Evolutionary conservation across 2,329 filamentous ascomycete species (phyloP).

Genomic region (Aspergillus tamarii): DNA sequence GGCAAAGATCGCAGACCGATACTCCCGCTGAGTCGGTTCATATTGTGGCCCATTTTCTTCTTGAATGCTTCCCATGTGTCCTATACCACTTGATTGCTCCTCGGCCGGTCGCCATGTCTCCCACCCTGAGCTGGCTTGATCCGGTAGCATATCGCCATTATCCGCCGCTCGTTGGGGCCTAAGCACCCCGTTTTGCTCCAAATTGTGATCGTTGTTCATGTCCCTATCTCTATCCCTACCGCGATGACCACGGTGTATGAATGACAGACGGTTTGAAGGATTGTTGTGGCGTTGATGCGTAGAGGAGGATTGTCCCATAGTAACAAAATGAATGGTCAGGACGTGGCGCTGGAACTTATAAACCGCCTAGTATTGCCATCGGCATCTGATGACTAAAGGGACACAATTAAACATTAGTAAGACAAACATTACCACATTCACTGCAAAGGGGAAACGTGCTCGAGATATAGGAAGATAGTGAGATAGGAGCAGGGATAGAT

Average conservation of each 20-base stretch:
- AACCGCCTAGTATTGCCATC: constrained; percentile 34
- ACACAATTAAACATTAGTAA: constrained; percentile 23
- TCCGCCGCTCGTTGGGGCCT: constrained; percentile 22
- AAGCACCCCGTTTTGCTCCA: constrained; percentile 31
- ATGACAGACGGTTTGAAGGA: constrained; percentile 25
- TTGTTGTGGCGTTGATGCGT: constrained; percentile 38
- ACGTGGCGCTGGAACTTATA: constrained; percentile 29
- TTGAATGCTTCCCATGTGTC: constrained; percentile 38
- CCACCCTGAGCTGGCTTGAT: constrained; percentile 13
- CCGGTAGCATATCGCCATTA: constrained; percentile 15
- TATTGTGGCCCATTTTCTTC: constrained; percentile 42
- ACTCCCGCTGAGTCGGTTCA: constrained; percentile 35
- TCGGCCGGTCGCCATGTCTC: constrained; percentile 27
- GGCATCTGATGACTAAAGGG: constrained; percentile 29
- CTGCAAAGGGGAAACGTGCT: background rate
- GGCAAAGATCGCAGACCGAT: constrained; percentile 35
- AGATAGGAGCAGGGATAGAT: background rate
- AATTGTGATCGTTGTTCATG: constrained; percentile 36
- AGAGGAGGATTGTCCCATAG: constrained; percentile 50
- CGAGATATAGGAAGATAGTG: background rate
- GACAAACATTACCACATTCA: constrained; percentile 9
- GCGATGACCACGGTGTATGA: constrained; percentile 25
- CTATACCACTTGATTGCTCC: constrained; percentile 17
- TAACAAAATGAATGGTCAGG: constrained; percentile 28
- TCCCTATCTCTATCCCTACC: constrained; percentile 42